Conservation (phyloP, 768 basidiomycete genomes). For the Amanita thiersii region DNA sequence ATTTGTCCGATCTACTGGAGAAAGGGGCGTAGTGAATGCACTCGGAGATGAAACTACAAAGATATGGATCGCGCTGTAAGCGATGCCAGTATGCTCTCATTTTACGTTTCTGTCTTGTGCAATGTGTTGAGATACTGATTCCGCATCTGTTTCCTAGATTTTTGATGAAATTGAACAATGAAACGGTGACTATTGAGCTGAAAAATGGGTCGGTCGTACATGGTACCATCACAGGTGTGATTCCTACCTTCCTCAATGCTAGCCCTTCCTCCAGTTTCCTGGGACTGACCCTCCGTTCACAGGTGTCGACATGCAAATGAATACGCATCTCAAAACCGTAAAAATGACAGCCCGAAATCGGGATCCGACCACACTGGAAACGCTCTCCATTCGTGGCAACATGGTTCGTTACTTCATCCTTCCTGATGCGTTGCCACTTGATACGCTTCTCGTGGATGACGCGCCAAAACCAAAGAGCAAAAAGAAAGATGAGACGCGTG, state of each 20-base stretch:
- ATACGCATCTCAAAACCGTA: constrained; percentile 95
- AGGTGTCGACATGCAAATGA: constrained; percentile 99
- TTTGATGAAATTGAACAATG: constrained; percentile 99
- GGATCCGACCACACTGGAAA: constrained; percentile 80
- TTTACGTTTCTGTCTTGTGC: no score
- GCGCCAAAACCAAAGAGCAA: constrained; percentile 91
- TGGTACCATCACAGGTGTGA: constrained; percentile 92
- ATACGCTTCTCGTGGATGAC: constrained; percentile 95
- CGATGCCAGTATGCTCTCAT: no score
- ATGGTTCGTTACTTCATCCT: constrained; percentile 95
- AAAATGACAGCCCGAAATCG: constrained; percentile 93
- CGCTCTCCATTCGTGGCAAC: constrained; percentile 92
- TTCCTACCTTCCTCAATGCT: constrained; percentile 2
- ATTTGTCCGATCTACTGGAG: constrained; percentile 10
- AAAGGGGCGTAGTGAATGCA: constrained; percentile 1
- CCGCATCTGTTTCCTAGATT: constrained; percentile 48
- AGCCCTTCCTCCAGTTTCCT: constrained; percentile 1
- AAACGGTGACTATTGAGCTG: constrained; percentile 96
- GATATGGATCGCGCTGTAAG: no score
- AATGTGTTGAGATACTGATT: no score
- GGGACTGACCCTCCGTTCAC: neutral
- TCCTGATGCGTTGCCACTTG: constrained; percentile 94
- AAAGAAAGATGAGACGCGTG: constrained; percentile 80
- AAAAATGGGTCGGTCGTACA: constrained; percentile 96
- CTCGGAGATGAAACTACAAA: constrained; percentile 5